Percentiles rank a stretch among this genome's conserved stretches.
phyloP scores from a whole-genome alignment of 352 stramenopile genomes.

The Globisporangium paddicum region DNA sequence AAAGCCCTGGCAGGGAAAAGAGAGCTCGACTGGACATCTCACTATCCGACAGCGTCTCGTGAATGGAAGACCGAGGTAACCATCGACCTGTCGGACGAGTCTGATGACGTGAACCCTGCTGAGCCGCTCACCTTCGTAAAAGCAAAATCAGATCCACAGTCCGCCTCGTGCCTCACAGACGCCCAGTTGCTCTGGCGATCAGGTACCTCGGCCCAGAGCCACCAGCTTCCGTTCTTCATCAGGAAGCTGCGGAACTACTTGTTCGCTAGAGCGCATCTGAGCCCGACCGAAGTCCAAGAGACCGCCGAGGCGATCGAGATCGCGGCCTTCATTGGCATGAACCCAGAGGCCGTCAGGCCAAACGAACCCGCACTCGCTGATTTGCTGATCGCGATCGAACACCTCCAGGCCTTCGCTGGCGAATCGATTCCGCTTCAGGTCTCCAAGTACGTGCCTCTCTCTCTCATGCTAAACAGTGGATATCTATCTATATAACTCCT shows the following conservation, averaged over 20 bases:
- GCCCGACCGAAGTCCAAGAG: slow-evolving; percentile 15
- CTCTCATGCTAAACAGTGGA: neutral
- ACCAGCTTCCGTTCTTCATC: slow-evolving; percentile 20
- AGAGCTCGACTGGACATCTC: neutral
- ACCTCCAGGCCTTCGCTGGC: slow-evolving; percentile 16
- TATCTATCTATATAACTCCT: neutral
- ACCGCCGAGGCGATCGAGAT: slow-evolving; percentile 16
- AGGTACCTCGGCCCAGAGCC: slow-evolving; percentile 8
- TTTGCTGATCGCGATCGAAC: slow-evolving; percentile 17
- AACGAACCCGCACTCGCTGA: slow-evolving; percentile 13
- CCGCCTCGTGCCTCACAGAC: slow-evolving; percentile 13
- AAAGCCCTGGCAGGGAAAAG: neutral
- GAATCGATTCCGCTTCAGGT: slow-evolving; percentile 14
- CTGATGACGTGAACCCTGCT: slow-evolving; percentile 4
- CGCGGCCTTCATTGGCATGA: slow-evolving; percentile 18
- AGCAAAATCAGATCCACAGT: slow-evolving; percentile 19
- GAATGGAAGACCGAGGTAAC: slow-evolving; percentile 11
- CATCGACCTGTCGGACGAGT: neutral
- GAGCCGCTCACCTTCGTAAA: slow-evolving; percentile 20
- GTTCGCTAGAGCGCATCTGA: slow-evolving; percentile 10
- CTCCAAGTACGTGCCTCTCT: slow-evolving; percentile 17
- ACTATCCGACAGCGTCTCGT: neutral
- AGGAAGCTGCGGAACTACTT: slow-evolving; percentile 23
- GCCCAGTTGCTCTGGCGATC: slow-evolving; percentile 13
- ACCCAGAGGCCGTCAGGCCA: slow-evolving; percentile 8